Evolutionary conservation across 164 flowering plant species (phyloP), one percentile per base, ranked within the genome.

Genomic region (Chimonanthus salicifolius): DNA sequence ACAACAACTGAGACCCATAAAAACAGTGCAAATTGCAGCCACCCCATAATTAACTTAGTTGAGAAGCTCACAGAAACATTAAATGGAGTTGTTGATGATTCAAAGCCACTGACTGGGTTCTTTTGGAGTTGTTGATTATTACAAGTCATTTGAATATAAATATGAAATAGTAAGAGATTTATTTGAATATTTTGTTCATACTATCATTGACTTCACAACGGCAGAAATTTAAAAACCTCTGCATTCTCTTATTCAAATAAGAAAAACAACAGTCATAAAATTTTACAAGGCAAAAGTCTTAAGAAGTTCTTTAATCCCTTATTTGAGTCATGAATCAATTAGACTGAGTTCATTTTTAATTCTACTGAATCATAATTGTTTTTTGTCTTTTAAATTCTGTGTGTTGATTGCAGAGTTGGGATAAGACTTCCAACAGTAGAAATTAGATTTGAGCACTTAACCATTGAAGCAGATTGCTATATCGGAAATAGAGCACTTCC

Each of bases 401-500:
- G 11, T 47, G 44, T 63, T 62, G 50, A 18, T 78, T 78, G 49
- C 77, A 84, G 86, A 75, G 84, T 80, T 5, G 83, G 83, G 10
- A 74, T 80, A 7, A 70, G 70, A 46, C 82, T 84, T 58, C 87
- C 87, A 46, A 78, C 83, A 3, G 79, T 84, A 7, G 83, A 84
- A 77, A 75, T 84, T 16, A 76, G 87, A 47, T 82, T 76, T 67
- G 78, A 84, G 75, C 47, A 80, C 43, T 45, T 84, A 62, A 73
- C 70, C 3, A 71, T 84, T n/a, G 80, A 84, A 67, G 87, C 82
- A 64, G 73, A 82, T 6, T 80, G 82, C 76, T 72, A 80, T 21
- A 68, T 84, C 5, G 87, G 87, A 7, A 76, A 13, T 44, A 82
- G 87, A 75, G 85, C 87, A 67, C 82, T 82, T 45, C 87, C 87